phyloP scores from a whole-genome alignment of 1,139 yeast genomes.

The Suhomyces anneliseae region DNA sequence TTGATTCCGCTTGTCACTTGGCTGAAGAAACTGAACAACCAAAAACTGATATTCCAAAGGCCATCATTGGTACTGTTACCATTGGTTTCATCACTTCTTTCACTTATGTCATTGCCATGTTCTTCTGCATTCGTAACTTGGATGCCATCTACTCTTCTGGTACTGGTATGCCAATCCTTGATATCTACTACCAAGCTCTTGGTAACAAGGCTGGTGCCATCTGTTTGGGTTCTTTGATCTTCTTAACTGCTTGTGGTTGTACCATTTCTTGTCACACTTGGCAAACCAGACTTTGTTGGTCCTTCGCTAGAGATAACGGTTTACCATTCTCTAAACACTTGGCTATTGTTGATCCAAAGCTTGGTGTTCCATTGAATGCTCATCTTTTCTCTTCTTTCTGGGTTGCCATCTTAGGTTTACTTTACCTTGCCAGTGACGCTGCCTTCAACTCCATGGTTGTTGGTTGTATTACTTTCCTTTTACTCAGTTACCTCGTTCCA shows the following conservation, averaged over 20 bases:
- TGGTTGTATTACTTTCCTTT: conserved; percentile 46
- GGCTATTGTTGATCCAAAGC: conserved; percentile 41
- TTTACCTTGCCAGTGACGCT: conserved; percentile 42
- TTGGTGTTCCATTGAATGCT: conserved; percentile 47
- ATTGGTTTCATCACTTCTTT: conserved; percentile 66
- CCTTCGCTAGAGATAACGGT: conserved; percentile 68
- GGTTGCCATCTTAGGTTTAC: conserved; percentile 42
- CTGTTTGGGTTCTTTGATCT: conserved; percentile 55
- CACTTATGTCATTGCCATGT: conserved; percentile 60
- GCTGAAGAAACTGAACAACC: conserved; percentile 66
- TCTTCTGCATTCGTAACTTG: conserved; percentile 56
- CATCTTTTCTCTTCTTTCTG: conserved; percentile 41
- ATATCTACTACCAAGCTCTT: conserved; percentile 60
- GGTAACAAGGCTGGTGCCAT: conserved; percentile 57
- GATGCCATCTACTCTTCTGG: conserved; percentile 44
- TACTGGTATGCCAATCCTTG: conserved; percentile 64
- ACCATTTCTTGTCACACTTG: conserved; percentile 72
- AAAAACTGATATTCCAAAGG: conserved; percentile 59
- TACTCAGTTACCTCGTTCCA: conserved; percentile 44
- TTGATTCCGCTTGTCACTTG: conserved; percentile 70
- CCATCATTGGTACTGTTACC: conserved; percentile 64
- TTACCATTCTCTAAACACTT: conserved; percentile 45
- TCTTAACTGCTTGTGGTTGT: conserved; percentile 68
- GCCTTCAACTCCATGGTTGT: conserved; percentile 49
- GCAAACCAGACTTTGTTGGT: conserved; percentile 78